Evolutionary conservation across 2,329 filamentous ascomycete genomes (phyloP).

Genomic region (Periconia sp.): DNA sequence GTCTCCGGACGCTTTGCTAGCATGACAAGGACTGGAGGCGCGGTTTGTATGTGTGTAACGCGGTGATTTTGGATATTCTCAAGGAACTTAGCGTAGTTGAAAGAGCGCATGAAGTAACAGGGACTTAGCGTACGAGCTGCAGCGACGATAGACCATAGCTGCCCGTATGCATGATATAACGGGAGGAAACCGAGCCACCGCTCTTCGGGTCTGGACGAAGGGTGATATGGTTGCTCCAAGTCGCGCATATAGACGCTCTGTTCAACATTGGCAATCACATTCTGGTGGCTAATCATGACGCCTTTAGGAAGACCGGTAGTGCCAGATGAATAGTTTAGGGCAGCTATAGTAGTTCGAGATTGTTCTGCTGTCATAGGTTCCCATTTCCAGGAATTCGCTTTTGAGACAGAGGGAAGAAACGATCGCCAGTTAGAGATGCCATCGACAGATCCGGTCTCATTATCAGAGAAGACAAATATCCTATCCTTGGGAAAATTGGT

Average conservation of each 20-base stretch:
- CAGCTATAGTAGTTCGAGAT: constrained; percentile 35
- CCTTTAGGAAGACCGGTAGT: constrained; percentile 52
- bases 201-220: constrained; percentile 27
- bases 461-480: constrained; percentile 59
- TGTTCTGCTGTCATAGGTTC: constrained; percentile 45
- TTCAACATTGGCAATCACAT: constrained; percentile 48
- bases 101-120: constrained; percentile 49
- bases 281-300: constrained; percentile 53
- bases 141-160: constrained; percentile 48
- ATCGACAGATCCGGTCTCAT: constrained; percentile 29
- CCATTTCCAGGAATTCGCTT: constrained; percentile 51
- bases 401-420: constrained; percentile 42
- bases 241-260: constrained; percentile 49
- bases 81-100: constrained; percentile 43
- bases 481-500: constrained; percentile 48
- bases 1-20: constrained; percentile 47
- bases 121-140: constrained; percentile 41
- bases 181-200: constrained; percentile 52
- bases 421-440: constrained; percentile 53
- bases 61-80: constrained; percentile 41
- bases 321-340: constrained; percentile 24
- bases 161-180: constrained; percentile 52
- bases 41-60: constrained; percentile 49
- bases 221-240: constrained; percentile 33
- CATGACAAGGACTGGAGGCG: constrained; percentile 47